Evolutionary conservation across 2,329 filamentous ascomycete genomes (phyloP), one percentile per base, ranked within the genome.

Genomic region (Hypoxylon sp.): DNA sequence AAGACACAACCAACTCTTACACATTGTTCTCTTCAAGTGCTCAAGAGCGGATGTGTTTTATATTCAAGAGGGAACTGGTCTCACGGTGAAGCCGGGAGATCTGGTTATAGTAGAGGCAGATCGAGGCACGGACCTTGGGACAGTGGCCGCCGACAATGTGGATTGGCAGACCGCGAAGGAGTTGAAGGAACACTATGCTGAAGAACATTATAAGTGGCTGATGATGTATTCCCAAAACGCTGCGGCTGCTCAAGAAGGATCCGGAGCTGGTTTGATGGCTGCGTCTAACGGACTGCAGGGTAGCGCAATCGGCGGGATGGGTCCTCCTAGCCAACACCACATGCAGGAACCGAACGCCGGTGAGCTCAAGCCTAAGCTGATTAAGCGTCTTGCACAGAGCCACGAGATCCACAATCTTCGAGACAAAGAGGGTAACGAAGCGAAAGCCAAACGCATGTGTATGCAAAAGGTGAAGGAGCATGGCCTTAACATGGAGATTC

Each of bases 21-120:
- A 95, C 79, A 91, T 99, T 59, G 95, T 99, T 14, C 89, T 95
- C 5, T 99, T 99, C 88, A 99, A 99, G 81, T 98, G 94, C 78
- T 94, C 93, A 37, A 89, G 96, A 69, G 94, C 95, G 39, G 96
- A 98, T 77, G 93, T 98, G 9, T 99, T 98, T 80, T 98, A 97
- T 80, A 94, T 98, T 35, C 94, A 97, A 79, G 94, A 98, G 79
- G 94, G 95, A 67, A 98, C 94, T 5, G 96, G 96, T 2, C 86
- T 99, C 33, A 92, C 92, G 19, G 92, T 98, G 59, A 96, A 94
- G 75, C 90, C 91, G 17, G 96, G 96, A 33, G 96, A 99, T 78
- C 85, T 98, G 58, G 97, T 99, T 68, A 98, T 99, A 73, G 94
- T 98, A 17, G 96, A 99, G 81, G 96, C 96, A 24, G 97, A 99